A percentile compares a stretch with the other conserved stretches of the same genome.
These are phyloP conservation scores for Cadophora luteo-olivacea DNA, from an alignment of 2,329 filamentous ascomycete species.

Conservation along the genomic window DNA sequence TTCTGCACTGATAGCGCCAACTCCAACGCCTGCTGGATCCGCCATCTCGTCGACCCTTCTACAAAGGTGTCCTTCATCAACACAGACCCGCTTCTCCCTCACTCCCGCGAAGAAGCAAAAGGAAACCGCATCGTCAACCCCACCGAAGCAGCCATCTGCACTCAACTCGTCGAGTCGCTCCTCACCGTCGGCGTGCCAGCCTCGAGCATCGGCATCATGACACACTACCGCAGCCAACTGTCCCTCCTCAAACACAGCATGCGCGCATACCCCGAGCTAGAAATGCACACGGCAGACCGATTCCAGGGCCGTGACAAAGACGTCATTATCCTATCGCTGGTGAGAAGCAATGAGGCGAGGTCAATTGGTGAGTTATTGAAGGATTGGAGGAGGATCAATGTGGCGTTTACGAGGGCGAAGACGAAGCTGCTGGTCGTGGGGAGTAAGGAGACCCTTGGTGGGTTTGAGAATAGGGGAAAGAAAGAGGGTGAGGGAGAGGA, in stretches of 20 bases:
- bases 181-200: conserved; percentile 77
- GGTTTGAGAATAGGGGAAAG: conserved; percentile 54
- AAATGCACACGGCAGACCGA: conserved; percentile 96
- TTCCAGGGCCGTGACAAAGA: conserved; percentile 98
- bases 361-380: conserved; percentile 89
- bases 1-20: conserved; percentile 59
- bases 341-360: conserved; percentile 82
- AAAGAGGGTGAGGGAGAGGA: conserved; percentile 68
- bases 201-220: conserved; percentile 89
- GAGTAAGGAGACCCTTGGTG: conserved; percentile 75
- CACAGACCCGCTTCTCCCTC: conserved; percentile 75
- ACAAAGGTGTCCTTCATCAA: conserved; percentile 87
- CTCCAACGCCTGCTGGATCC: conserved; percentile 72
- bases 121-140: conserved; percentile 90
- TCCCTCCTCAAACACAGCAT: conserved; percentile 79
- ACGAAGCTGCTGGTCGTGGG: conserved; percentile 91
- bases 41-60: conserved; percentile 70
- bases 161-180: conserved; percentile 81
- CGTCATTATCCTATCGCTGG: conserved; percentile 84
- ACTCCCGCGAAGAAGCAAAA: conserved; percentile 73
- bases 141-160: conserved; percentile 78
- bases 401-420: conserved; percentile 91
- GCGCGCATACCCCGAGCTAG: conserved; percentile 67
- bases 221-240: conserved; percentile 93
- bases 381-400: conserved; percentile 93